Evolutionary conservation across 1,284 basidiomycete genomes (phyloP).

Genomic region (Malassezia obtusa): DNA sequence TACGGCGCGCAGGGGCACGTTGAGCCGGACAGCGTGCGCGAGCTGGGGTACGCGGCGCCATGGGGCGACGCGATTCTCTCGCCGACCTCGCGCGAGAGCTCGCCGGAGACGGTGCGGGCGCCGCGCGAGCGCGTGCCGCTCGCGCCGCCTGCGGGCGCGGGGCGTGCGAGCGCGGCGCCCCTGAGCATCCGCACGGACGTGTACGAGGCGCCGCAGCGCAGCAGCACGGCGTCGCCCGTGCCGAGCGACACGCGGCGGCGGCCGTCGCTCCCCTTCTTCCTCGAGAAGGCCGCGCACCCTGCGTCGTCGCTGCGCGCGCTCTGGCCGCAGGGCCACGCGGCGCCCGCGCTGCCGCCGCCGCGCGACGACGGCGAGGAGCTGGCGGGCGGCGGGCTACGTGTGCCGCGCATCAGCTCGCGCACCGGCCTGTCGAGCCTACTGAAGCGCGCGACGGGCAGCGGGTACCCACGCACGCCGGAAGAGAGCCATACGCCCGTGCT

Average conservation of each 20-base stretch:
- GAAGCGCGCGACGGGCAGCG: neutral
- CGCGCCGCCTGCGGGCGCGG: neutral
- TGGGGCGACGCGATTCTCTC: constrained; percentile 3
- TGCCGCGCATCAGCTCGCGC: constrained; percentile 2
- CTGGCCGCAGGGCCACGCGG: neutral
- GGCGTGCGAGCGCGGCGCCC: neutral
- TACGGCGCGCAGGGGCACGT: constrained; percentile 27
- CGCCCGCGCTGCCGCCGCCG: neutral
- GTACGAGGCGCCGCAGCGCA: neutral
- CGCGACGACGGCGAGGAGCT: neutral
- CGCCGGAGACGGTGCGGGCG: neutral
- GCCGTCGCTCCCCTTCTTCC: constrained; percentile 29
- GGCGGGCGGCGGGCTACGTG: neutral
- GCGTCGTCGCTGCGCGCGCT: constrained; percentile 33
- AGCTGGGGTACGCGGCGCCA: neutral
- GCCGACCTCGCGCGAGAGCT: neutral
- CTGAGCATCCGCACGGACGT: neutral
- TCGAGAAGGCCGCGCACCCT: constrained; percentile 38
- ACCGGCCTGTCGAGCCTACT: constrained; percentile 7
- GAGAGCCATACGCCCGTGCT: neutral
- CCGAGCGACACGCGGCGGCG: constrained; percentile 22
- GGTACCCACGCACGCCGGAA: neutral
- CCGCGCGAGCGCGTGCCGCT: neutral
- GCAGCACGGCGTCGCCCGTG: neutral
- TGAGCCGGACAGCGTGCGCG: constrained; percentile 14